Evolutionary conservation across 257 asterid genomes (phyloP).

Genomic region (Nicotiana tabacum): DNA sequence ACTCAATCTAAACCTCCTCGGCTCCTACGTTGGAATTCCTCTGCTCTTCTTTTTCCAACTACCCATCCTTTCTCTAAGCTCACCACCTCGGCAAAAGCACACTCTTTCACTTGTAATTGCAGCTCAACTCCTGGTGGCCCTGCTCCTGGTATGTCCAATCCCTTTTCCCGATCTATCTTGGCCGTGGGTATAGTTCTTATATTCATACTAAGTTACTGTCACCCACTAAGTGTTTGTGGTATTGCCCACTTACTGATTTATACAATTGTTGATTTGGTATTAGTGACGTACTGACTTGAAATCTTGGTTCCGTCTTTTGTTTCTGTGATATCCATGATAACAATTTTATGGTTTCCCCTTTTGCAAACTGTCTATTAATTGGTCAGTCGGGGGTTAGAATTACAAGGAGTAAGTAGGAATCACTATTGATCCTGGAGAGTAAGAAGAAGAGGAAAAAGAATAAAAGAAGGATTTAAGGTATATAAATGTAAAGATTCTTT

Average conservation of each 20-base stretch:
- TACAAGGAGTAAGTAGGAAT: not conserved
- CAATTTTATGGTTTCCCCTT: not conserved
- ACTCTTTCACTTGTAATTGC: conserved; percentile 1
- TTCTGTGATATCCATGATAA: not conserved
- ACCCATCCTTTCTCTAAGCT: too few relatives aligned
- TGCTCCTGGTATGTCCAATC: conserved; percentile 9
- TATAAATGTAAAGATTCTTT: too few relatives aligned
- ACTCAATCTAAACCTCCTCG: not conserved
- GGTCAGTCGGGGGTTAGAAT: not conserved
- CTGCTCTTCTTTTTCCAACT: not conserved
- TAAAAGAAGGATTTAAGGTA: not conserved
- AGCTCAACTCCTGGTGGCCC: not conserved
- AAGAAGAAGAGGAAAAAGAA: not conserved
- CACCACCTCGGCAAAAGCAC: not conserved
- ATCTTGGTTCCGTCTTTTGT: not conserved
- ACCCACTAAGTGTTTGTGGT: not conserved
- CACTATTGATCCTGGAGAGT: not conserved
- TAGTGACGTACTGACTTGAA: not conserved
- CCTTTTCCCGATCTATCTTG: not conserved
- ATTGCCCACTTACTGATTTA: not conserved
- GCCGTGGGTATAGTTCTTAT: not conserved
- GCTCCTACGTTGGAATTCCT: not conserved
- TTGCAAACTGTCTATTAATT: not conserved
- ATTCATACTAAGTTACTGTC: too few relatives aligned
- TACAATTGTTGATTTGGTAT: not conserved